Conservation (phyloP, 1,139 yeast genomes). For the Groenewaldozyma auringiensis region DNA sequence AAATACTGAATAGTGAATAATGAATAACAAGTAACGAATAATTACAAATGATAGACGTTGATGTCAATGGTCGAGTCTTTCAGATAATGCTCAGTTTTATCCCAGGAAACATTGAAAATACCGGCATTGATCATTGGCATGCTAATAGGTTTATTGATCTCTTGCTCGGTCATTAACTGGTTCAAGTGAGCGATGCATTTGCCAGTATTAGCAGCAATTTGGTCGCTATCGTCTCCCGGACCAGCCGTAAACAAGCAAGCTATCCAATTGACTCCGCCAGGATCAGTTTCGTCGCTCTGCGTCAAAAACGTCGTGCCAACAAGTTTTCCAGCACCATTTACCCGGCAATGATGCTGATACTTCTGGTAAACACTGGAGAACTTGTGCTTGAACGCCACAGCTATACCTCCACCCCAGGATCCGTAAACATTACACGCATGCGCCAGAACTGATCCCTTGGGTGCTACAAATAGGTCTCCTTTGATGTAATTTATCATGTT, state of each 20-base stretch:
- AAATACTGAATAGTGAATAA: background rate
- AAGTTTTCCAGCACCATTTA: slow-evolving; percentile 28
- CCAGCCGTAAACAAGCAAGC: slow-evolving; percentile 64
- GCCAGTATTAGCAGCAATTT: slow-evolving; percentile 44
- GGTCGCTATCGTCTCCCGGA: slow-evolving; percentile 37
- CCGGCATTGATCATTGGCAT: slow-evolving; percentile 83
- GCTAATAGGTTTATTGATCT: slow-evolving; percentile 28
- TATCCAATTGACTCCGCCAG: slow-evolving; percentile 30
- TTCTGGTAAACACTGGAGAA: slow-evolving; percentile 46
- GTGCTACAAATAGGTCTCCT: slow-evolving; percentile 52
- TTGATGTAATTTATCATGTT: slow-evolving; percentile 45
- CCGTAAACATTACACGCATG: slow-evolving; percentile 81
- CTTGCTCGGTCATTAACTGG: slow-evolving; percentile 30
- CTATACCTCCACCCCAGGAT: slow-evolving; percentile 82
- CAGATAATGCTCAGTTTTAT: slow-evolving; percentile 38
- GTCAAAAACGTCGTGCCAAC: slow-evolving; percentile 50
- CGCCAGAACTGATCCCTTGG: slow-evolving; percentile 40
- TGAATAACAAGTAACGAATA: background rate
- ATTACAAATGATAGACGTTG: background rate
- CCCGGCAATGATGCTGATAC: slow-evolving; percentile 44
- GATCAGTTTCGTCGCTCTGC: slow-evolving; percentile 29
- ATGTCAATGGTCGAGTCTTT: background rate
- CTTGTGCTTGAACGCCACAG: slow-evolving; percentile 41
- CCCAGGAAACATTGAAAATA: slow-evolving; percentile 74
- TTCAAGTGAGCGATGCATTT: slow-evolving; percentile 42